Evolutionary conservation across 345 rosid genomes (phyloP).

Genomic region (Isatis tinctoria): DNA sequence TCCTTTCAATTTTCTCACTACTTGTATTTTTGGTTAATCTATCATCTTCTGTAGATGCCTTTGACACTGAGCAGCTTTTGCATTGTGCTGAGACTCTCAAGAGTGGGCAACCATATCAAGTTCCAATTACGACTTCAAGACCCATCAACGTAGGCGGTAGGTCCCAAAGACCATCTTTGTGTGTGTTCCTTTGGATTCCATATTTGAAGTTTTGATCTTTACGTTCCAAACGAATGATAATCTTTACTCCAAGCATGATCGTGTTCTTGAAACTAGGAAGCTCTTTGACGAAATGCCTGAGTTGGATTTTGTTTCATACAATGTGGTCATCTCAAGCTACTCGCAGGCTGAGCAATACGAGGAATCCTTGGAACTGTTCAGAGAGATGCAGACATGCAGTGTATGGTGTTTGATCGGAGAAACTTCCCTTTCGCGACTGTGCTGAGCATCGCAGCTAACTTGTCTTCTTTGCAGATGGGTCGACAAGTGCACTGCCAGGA

Average conservation of each 20-base stretch:
- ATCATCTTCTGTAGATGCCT: conserved; percentile 56
- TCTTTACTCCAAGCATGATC: conserved; percentile 66
- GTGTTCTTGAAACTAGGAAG: conserved; percentile 45
- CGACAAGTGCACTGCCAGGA: conserved; percentile 66
- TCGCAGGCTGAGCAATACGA: conserved; percentile 52
- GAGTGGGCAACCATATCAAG: conserved; percentile 69
- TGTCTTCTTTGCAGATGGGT: conserved; percentile 57
- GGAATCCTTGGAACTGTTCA: conserved; percentile 50
- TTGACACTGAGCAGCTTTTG: conserved; percentile 97
- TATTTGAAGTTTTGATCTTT: neutral
- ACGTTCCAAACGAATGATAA: no score
- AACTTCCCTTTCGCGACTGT: conserved; percentile 78
- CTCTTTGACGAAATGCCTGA: conserved; percentile 66
- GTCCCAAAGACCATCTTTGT: neutral
- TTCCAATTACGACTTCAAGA: conserved; percentile 94
- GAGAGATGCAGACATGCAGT: conserved; percentile 48
- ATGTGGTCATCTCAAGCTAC: conserved; percentile 71
- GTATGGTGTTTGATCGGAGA: conserved; percentile 49
- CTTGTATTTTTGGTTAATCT: neutral
- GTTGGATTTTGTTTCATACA: conserved; percentile 76
- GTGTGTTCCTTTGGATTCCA: neutral
- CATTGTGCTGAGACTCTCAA: conserved; percentile 71
- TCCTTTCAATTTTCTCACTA: no score
- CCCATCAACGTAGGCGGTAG: conserved; percentile 69
- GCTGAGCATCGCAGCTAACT: conserved; percentile 69